Base-by-base conservation (phyloP, 163 green algal genomes). In the Scenedesmus sp. region DNA sequence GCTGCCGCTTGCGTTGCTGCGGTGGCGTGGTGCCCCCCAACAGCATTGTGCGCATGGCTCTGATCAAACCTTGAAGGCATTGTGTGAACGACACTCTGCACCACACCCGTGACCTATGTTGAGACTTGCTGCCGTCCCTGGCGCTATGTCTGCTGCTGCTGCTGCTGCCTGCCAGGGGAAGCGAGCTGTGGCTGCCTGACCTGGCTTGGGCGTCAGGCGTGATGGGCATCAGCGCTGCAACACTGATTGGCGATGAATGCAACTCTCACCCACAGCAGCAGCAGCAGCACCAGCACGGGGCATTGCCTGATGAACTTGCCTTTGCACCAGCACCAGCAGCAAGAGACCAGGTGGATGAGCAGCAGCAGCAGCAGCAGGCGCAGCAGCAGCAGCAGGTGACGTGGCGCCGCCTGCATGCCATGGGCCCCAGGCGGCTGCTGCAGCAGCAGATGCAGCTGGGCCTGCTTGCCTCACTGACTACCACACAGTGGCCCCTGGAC, bases 321-420 rank as follows among this genome's bases (percentile, higher is more conserved):
- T n/a, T n/a, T 65, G 35, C 53, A 87, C 0, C 35, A 61, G 10
- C 22, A 40, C 35, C 35, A 80, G 20, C 51, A 44, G 82, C 82
- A 40, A 20, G 7, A 40, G 0, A n/a, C 30, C n/a, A n/a, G 30
- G n/a, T n/a, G 18, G 0, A 30, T n/a, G n/a, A n/a, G n/a, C n/a
- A n/a, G 49, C 81, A 87, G 20, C 81, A 87, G 81, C 43, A 85
- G 26, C 15, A 78, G 33, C 40, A 46, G 72, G 73, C 56, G 72
- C 49, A 82, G 3, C 46, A 72, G 78, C 78, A 85, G 87, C 76
- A 87, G 56, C 53, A 82, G 16, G 87, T 91, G 33, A 91, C 87
- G 0, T 91, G 87, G 87, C 33, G 49, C 18, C 81, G 87, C 26
- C 59, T 91, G n/a, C 87, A 91, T 78, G 87, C 87, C 51, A 91